These are phyloP conservation scores for Sporobolomyces phaffii DNA, from an alignment of 768 basidiomycete genomes.

Conservation along the genomic window DNA sequence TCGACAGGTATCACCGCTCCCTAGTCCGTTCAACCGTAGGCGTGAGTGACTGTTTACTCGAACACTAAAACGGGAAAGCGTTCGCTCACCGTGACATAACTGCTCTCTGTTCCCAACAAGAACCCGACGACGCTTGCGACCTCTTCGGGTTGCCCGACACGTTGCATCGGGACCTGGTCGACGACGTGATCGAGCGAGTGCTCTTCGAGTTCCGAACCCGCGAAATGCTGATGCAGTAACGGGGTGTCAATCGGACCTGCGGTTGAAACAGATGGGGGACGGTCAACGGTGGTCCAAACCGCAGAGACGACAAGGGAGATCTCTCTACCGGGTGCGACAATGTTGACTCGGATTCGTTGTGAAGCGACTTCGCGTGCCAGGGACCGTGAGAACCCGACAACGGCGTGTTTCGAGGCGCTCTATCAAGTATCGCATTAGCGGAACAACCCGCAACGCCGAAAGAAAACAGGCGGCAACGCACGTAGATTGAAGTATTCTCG, in stretches of 20 bases:
- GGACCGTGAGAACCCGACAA: conserved; percentile 27
- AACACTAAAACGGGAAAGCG: neutral
- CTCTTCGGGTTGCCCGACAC: conserved; percentile 29
- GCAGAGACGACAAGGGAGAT: neutral
- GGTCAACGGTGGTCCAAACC: too few relatives aligned
- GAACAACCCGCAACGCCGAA: neutral
- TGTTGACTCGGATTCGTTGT: conserved; percentile 19
- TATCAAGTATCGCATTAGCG: neutral
- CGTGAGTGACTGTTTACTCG: neutral
- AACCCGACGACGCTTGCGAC: conserved; percentile 32
- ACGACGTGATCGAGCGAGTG: neutral
- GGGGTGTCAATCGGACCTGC: conserved; percentile 35
- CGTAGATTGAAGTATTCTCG: conserved; percentile 11
- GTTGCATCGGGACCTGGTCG: conserved; percentile 15
- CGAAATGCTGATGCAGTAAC: neutral
- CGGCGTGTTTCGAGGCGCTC: conserved; percentile 36
- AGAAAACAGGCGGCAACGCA: neutral
- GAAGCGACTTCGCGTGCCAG: conserved; percentile 27
- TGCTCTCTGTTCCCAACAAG: conserved; percentile 19
- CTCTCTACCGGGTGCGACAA: conserved; percentile 24
- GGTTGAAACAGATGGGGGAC: neutral
- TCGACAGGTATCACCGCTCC: conserved; percentile 35
- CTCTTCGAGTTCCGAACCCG: neutral
- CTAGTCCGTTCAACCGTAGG: neutral
- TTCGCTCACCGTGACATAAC: conserved; percentile 29